phyloP scores from a whole-genome alignment of 169 alveolate species.

The Eimeria acervulina region DNA sequence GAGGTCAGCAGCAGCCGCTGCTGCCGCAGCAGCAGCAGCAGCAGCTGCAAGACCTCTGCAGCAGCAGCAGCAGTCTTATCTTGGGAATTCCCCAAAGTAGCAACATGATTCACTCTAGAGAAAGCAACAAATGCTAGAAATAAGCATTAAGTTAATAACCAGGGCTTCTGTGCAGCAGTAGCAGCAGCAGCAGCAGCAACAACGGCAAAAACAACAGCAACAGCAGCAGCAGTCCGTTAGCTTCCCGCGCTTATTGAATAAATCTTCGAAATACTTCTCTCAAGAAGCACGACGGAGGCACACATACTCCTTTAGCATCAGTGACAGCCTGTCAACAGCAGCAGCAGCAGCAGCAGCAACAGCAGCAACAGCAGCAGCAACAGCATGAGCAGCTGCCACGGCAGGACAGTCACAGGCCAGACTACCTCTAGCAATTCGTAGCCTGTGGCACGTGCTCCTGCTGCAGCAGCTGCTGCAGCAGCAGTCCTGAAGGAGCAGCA shows the following conservation, averaged over 20 bases:
- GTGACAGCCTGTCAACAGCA: background rate
- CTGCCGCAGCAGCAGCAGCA: background rate
- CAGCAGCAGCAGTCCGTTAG: slow-evolving; percentile 19
- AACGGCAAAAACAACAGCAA: background rate
- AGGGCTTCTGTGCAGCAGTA: background rate
- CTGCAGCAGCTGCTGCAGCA: too few species aligned
- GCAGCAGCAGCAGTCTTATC: background rate
- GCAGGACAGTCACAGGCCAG: background rate
- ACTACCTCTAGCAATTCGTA: too few species aligned
- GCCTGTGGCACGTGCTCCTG: too few species aligned
- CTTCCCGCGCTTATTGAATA: background rate
- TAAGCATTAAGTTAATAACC: background rate
- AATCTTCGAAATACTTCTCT: background rate
- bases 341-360: slow-evolving; percentile 56
- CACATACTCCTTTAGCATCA: background rate
- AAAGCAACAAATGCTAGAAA: background rate
- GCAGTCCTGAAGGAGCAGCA: too few species aligned
- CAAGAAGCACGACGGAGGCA: background rate
- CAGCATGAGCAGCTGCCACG: background rate
- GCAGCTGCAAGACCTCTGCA: slow-evolving; percentile 2
- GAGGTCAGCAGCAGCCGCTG: background rate
- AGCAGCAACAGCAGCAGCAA: slow-evolving; percentile 33
- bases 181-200: background rate
- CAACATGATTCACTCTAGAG: background rate
- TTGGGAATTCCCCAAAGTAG: background rate